Base-by-base conservation (phyloP, 257 asterid species). In the Asclepias syriaca region DNA sequence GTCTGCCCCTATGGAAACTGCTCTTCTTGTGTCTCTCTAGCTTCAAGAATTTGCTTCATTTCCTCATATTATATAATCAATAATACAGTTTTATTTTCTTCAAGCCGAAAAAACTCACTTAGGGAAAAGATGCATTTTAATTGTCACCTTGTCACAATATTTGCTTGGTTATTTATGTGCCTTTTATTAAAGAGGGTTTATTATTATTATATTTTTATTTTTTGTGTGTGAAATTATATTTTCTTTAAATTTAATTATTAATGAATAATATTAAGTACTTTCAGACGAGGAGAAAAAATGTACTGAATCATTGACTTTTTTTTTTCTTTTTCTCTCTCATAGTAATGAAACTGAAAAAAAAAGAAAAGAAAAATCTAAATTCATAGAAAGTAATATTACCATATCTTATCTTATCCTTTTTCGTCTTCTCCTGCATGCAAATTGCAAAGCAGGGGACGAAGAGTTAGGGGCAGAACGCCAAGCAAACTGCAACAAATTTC, bases 401-500 rank as follows among this genome's bases (percentile, higher is more conserved):
- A 22, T 54, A 54, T 48, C 58, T 40, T 48, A 48, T 48, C 71
- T 67, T 67, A 67, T 67, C 71, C 71, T 14, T 66, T 22, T 46
- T 22, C 24, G 3, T 61, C 54, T 34, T 8, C 55, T 32, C 14
- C 53, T 24, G 13, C 69, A 37, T 37, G 58, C 37, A 55, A 4
- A 7, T 37, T 37, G 58, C 37, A 55, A 4, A 7, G 14, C 29
- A 19, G 27, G 3, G 5, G 46, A 24, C 27, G 18, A 53, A 37
- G 56, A 37, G 56, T n/a, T 2, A 22, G 68, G 13, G 46, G 12
- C 48, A 43, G 48, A 65, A 69, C 27, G 10, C 13, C n/a, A 29
- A 54, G 64, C 37, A 29, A 63, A 46, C n/a, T 14, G 3, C 22
- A 22, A 32, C 49, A 13, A 37, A 55, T 45, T 75, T 50, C 80